Evolutionary conservation across 768 basidiomycete species (phyloP).

Genomic region (Trametes meyenii): DNA sequence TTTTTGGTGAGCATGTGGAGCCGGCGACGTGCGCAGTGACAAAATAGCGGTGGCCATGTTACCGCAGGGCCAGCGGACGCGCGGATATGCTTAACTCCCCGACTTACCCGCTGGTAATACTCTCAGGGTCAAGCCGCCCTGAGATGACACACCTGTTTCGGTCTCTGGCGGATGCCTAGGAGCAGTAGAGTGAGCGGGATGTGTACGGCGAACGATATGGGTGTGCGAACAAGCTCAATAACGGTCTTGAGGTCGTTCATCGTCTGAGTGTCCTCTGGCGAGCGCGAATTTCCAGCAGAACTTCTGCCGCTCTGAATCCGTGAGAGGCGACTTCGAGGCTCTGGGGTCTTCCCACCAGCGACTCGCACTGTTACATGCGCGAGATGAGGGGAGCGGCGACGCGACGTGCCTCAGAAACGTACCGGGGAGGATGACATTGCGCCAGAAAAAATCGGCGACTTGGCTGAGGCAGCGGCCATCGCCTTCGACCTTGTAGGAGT

Average conservation of each 20-base stretch:
- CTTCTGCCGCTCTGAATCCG: slow-evolving; percentile 5
- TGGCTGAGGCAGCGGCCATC: slow-evolving; percentile 12
- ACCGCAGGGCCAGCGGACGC: too few relatives aligned
- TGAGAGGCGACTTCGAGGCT: slow-evolving; percentile 15
- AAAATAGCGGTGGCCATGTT: background rate
- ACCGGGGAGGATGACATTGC: slow-evolving; percentile 19
- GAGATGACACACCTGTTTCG: slow-evolving; percentile 17
- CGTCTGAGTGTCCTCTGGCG: slow-evolving; percentile 7
- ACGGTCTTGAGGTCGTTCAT: slow-evolving; percentile 17
- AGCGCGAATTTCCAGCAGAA: slow-evolving; percentile 11
- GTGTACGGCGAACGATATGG: background rate
- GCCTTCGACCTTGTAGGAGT: slow-evolving; percentile 9
- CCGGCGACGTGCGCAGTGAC: background rate
- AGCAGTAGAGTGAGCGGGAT: background rate
- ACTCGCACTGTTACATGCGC: slow-evolving; percentile 12
- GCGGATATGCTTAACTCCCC: too few relatives aligned
- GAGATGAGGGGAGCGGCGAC: background rate
- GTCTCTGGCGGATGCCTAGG: slow-evolving; percentile 10
- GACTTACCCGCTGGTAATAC: slow-evolving; percentile 16
- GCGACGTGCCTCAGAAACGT: background rate
- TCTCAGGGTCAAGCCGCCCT: slow-evolving; percentile 17
- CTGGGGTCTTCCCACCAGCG: slow-evolving; percentile 17
- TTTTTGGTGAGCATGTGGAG: background rate
- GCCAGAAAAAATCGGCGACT: slow-evolving; percentile 21
- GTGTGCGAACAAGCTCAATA: slow-evolving; percentile 5